Evolutionary conservation across 345 rosid genomes (phyloP), one percentile per base, ranked within the genome.

Genomic region (Theobroma cacao): DNA sequence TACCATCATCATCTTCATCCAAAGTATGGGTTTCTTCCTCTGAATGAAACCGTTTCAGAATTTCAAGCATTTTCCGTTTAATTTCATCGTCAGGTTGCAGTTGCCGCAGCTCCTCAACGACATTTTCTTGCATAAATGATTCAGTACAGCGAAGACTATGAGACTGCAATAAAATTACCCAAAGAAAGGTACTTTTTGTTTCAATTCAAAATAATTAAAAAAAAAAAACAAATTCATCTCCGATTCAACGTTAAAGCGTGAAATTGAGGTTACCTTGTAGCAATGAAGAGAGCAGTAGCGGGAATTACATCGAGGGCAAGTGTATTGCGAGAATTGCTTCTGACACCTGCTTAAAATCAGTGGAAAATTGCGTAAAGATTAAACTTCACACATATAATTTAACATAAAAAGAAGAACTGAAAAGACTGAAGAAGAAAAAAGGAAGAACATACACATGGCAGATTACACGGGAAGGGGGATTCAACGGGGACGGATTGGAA

Each of bases 261-360:
- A 58, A 78, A 43, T 58, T 31, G 45, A 15, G 52, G 82, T 15
- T 58, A 88, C 89, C 91, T 86, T 89, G 82, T 92, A 94, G 82
- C 98, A 94, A 33, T 79, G 86, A 48, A 90, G 94, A 7, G 98
- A 92, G 64, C 98, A 94, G 79, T 96, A 94, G 0, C 98, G 92
- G 34, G 90, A 87, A 82, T 92, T 94, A 89, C 98, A 96, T 76
- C 99, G 90, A 45, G 98, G 98, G 74, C 99, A 92, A 77, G 98
- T 92, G 31, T 96, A 96, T 72, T 90, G 95, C 7, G 99, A 89
- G 80, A 94, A 96, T 74, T 96, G 98, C 83, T 92, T 96, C 78
- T 91, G 92, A 77, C 98, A 92, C 58, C 94, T 89, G 80, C 36
- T 40, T n/a, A 31, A 13, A 14, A 69, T 52, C 71, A 40, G 64